These are phyloP conservation scores for Calocera viscosa DNA, from an alignment of 768 basidiomycete species.

Conservation along the genomic window DNA sequence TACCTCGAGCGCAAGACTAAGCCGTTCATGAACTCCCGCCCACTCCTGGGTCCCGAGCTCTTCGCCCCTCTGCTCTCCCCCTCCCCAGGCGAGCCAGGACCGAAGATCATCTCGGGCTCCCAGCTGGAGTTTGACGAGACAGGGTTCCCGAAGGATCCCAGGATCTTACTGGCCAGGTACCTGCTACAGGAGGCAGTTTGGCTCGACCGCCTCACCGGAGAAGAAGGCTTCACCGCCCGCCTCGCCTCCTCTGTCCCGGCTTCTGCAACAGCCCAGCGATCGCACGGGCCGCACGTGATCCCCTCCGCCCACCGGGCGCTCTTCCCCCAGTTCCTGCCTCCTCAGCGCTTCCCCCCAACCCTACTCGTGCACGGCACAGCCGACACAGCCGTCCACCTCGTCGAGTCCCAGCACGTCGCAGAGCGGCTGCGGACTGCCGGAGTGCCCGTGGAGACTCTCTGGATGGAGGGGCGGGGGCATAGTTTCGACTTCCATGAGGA, in stretches of 20 bases:
- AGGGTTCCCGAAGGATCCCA: conserved; percentile 49
- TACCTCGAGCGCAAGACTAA: conserved; percentile 38
- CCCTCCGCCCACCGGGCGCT: conserved; percentile 28
- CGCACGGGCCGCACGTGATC: conserved; percentile 17
- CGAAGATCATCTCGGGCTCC: conserved; percentile 28
- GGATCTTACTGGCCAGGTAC: conserved; percentile 45
- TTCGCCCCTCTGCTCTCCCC: conserved; percentile 42
- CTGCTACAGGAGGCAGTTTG: conserved; percentile 47
- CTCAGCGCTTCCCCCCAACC: conserved; percentile 34
- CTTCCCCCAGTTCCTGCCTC: conserved; percentile 38
- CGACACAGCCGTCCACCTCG: conserved; percentile 36
- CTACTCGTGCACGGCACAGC: conserved; percentile 38
- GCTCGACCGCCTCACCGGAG: conserved; percentile 47
- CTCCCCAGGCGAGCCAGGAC: conserved; percentile 36
- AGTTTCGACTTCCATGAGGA: conserved; percentile 41
- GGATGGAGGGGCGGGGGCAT: conserved; percentile 39
- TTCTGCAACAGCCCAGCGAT: background rate
- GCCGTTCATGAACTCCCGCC: conserved; percentile 44
- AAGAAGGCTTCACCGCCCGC: conserved; percentile 27
- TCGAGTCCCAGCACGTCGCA: conserved; percentile 33
- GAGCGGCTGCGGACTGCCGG: conserved; percentile 28
- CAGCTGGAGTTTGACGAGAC: conserved; percentile 23
- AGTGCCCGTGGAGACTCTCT: conserved; percentile 28
- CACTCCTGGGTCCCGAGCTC: conserved; percentile 39
- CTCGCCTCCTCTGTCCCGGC: conserved; percentile 25